Conservation (phyloP, 441 rosid genomes). For the Lagerstroemia fauriei region DNA sequence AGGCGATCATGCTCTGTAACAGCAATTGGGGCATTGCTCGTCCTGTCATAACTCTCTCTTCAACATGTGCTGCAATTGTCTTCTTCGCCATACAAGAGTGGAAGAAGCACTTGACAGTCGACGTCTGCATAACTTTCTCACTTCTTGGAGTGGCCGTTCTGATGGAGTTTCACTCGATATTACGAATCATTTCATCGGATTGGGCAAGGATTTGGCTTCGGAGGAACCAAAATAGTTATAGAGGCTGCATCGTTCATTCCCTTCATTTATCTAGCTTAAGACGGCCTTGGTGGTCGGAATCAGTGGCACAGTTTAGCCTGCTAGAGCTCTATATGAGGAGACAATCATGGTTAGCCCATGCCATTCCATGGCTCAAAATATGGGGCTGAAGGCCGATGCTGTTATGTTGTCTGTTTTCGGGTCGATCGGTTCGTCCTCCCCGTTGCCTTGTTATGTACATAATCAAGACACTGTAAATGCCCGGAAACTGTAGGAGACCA, state of each 20-base stretch:
- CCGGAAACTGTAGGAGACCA: too few relatives aligned
- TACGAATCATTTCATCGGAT: conserved; percentile 11
- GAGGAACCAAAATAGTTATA: not conserved
- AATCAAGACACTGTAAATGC: too few relatives aligned
- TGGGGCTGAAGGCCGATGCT: not conserved
- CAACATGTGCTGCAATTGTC: not conserved
- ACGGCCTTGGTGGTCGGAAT: conserved; percentile 3
- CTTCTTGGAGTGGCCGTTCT: too few relatives aligned
- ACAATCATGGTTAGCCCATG: not conserved
- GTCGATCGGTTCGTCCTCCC: too few relatives aligned
- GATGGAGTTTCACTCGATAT: not conserved
- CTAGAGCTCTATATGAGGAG: not conserved
- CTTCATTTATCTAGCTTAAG: not conserved
- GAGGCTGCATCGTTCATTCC: not conserved
- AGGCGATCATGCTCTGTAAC: conserved; percentile 2
- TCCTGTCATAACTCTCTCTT: not conserved
- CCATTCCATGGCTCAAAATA: not conserved
- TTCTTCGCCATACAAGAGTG: not conserved
- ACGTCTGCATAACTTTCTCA: conserved; percentile 7
- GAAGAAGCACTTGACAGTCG: not conserved
- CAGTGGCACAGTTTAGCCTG: conserved; percentile 11
- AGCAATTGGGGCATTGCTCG: not conserved
- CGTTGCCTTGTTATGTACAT: too few relatives aligned
- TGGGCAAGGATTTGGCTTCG: not conserved
- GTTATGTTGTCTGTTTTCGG: too few relatives aligned